Conservation (phyloP, 495 filamentous ascomycete species). For the Aspergillus funiculosus region DNA sequence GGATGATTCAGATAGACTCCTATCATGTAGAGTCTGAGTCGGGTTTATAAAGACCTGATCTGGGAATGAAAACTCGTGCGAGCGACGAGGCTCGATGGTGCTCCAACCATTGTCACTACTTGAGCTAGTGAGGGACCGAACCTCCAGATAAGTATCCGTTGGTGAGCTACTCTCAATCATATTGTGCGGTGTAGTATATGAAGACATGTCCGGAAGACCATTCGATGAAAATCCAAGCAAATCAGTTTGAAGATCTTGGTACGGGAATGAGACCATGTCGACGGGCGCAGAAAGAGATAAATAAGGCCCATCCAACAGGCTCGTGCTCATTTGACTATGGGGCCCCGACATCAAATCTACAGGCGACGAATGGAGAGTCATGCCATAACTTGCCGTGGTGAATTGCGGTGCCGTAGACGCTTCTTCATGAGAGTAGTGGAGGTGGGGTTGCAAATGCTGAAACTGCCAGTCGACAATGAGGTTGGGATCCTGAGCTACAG, state of each 20-base stretch:
- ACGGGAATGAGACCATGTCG: conserved; percentile 64
- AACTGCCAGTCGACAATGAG: conserved; percentile 49
- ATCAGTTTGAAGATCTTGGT: conserved; percentile 66
- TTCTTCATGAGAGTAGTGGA: conserved; percentile 38
- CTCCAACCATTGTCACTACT: conserved; percentile 83
- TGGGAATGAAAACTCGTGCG: conserved; percentile 49
- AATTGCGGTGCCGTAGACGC: conserved; percentile 49
- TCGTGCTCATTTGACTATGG: conserved; percentile 58
- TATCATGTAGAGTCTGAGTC: conserved; percentile 73
- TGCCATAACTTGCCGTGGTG: conserved; percentile 42
- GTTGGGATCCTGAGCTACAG: conserved; percentile 39
- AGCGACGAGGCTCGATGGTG: conserved; percentile 57
- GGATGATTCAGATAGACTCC: conserved; percentile 80
- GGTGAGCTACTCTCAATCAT: conserved; percentile 71
- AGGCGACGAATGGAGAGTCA: conserved; percentile 52
- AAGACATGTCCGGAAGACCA: conserved; percentile 48
- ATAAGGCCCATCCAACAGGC: conserved; percentile 61
- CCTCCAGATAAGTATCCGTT: conserved; percentile 75
- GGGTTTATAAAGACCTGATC: conserved; percentile 74
- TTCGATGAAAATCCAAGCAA: conserved; percentile 46
- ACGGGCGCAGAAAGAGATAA: conserved; percentile 60
- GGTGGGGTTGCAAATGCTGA: conserved; percentile 49
- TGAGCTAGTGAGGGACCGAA: conserved; percentile 68
- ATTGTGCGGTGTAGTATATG: conserved; percentile 40
- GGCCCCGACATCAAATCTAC: conserved; percentile 65